Evolutionary conservation across 768 basidiomycete species (phyloP).

Genomic region (Favolaschia claudopus): DNA sequence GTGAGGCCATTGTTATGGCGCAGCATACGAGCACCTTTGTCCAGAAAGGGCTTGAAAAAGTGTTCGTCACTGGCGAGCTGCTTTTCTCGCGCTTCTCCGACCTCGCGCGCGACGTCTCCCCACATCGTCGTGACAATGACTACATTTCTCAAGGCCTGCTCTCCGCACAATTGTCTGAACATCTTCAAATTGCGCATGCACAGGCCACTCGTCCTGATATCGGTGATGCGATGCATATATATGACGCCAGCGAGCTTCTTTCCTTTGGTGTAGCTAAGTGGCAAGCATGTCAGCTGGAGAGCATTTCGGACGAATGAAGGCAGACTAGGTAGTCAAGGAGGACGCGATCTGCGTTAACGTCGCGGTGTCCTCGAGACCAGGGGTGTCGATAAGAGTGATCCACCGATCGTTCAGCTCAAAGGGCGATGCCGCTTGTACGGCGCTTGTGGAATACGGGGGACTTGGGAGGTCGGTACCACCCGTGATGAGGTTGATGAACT

Average conservation of each 20-base stretch:
- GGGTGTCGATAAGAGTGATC: slow-evolving; percentile 63
- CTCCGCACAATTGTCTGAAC: slow-evolving; percentile 58
- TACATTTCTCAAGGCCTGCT: slow-evolving; percentile 49
- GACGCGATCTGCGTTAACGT: slow-evolving; percentile 58
- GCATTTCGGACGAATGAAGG: too few species aligned
- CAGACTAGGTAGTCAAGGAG: too few species aligned
- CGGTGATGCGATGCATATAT: slow-evolving; percentile 54
- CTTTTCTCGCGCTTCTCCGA: slow-evolving; percentile 45
- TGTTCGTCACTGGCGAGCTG: slow-evolving; percentile 42
- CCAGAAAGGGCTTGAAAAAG: slow-evolving; percentile 54
- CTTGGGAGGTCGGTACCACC: slow-evolving; percentile 54
- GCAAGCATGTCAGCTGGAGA: too few species aligned
- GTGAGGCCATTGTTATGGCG: slow-evolving; percentile 43
- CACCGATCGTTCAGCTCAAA: slow-evolving; percentile 51
- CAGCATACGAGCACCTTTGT: slow-evolving; percentile 45
- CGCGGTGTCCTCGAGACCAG: slow-evolving; percentile 65
- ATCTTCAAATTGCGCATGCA: slow-evolving; percentile 53
- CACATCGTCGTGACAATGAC: slow-evolving; percentile 60
- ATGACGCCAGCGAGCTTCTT: slow-evolving; percentile 47
- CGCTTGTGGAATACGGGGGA: slow-evolving; percentile 59
- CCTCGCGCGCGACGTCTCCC: slow-evolving; percentile 42
- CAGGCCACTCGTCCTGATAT: slow-evolving; percentile 47
- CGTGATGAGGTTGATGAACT: slow-evolving; percentile 66
- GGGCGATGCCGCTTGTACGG: slow-evolving; percentile 49
- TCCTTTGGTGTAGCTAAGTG: slow-evolving; percentile 33